These are phyloP conservation scores for Dichomitus squalens DNA, from an alignment of 1,284 basidiomycete species.

Conservation along the genomic window DNA sequence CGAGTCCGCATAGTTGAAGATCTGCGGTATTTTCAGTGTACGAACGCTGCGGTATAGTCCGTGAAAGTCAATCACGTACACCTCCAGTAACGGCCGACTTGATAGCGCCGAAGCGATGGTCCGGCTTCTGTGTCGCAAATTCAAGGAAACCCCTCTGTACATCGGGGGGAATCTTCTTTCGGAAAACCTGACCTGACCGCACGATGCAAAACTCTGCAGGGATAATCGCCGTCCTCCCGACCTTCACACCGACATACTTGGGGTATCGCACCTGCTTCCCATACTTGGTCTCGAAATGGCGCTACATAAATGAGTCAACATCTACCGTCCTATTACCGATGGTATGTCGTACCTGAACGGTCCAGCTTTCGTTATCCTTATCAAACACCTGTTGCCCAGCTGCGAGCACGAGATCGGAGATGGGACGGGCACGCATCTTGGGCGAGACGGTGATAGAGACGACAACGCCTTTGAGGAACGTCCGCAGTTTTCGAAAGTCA, in stretches of 20 bases:
- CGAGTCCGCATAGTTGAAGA: constrained; percentile 35
- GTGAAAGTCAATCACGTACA: background rate
- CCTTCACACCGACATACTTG: background rate
- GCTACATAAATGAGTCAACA: background rate
- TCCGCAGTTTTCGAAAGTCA: background rate
- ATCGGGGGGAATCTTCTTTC: constrained; percentile 42
- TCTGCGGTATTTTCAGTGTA: constrained; percentile 8
- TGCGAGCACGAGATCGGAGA: background rate
- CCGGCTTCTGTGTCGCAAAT: constrained; percentile 9
- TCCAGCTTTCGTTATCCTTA: constrained; percentile 2
- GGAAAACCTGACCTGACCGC: constrained; percentile 46
- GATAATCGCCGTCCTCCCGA: constrained; percentile 30
- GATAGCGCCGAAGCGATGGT: constrained; percentile 1
- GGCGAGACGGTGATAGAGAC: background rate
- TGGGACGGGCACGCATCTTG: background rate
- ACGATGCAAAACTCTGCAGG: constrained; percentile 49
- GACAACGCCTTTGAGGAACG: constrained; percentile 11
- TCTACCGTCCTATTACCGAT: background rate
- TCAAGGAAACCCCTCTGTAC: constrained; percentile 17
- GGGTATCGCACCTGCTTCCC: background rate
- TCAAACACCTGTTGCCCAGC: constrained; percentile 11
- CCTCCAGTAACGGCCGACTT: background rate
- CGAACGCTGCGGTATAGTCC: background rate
- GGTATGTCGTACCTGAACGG: constrained; percentile 1
- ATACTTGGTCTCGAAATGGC: constrained; percentile 10